phyloP scores from a whole-genome alignment of 1,284 basidiomycete genomes.

The Puccinia horiana region DNA sequence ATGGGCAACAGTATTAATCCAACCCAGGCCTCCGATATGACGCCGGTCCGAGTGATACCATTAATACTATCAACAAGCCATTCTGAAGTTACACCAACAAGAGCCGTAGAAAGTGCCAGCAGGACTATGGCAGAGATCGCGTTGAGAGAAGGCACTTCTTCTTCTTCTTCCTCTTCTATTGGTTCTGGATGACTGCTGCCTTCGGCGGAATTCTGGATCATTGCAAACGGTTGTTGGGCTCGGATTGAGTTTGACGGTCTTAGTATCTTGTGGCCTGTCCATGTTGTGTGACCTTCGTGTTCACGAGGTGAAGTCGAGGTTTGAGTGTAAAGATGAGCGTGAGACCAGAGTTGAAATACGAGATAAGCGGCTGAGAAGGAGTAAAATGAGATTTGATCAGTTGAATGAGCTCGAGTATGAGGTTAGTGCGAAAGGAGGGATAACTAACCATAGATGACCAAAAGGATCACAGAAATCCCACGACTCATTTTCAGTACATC shows the following conservation, averaged over 20 bases:
- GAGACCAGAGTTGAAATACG: conserved; percentile 82
- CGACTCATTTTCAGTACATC: conserved; percentile 73
- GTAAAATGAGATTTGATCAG: conserved; percentile 26
- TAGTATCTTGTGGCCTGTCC: conserved; percentile 52
- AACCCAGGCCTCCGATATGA: conserved; percentile 62
- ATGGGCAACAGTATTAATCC: conserved; percentile 42
- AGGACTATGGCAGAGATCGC: conserved; percentile 64
- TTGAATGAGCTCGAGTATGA: background rate
- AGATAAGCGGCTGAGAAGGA: conserved; percentile 73
- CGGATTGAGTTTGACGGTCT: conserved; percentile 51
- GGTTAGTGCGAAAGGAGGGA: conserved; percentile 15
- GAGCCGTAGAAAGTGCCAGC: conserved; percentile 67
- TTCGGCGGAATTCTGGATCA: background rate
- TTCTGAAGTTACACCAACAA: conserved; percentile 67
- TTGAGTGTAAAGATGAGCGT: conserved; percentile 72
- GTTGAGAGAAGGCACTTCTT: conserved; percentile 65
- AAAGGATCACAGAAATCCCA: conserved; percentile 77
- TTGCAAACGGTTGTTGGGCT: conserved; percentile 2
- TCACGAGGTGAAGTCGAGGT: conserved; percentile 57
- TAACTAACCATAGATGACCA: conserved; percentile 63
- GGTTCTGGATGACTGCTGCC: conserved; percentile 45
- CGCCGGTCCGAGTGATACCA: conserved; percentile 59
- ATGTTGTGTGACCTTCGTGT: conserved; percentile 49
- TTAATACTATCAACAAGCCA: conserved; percentile 58
- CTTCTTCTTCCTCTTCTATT: conserved; percentile 62